These are phyloP conservation scores for Dendrobium huoshanense DNA, from an alignment of 106 monocot genomes.

Conservation along the genomic window DNA sequence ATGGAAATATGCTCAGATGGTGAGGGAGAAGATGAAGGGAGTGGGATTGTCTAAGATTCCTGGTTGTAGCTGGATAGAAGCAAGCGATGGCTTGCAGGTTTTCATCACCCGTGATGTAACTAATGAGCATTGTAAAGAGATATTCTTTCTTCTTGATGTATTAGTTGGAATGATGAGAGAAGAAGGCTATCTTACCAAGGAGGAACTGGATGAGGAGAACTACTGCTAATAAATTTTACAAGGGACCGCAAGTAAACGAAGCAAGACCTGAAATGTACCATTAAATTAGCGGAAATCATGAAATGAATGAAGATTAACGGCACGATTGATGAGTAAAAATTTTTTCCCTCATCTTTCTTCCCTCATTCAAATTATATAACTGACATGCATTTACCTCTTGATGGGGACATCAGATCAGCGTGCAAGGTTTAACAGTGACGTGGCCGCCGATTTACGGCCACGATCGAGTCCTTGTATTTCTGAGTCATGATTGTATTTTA, in stretches of 20 bases:
- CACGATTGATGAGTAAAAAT: no score
- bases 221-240: not conserved
- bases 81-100: constrained; percentile 16
- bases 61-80: constrained; percentile 49
- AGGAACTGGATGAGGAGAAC: constrained; percentile 34
- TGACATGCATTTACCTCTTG: no score
- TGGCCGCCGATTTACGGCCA: no score
- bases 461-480: no score
- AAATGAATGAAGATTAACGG: no score
- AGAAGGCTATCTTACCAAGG: constrained; percentile 17
- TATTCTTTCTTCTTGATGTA: constrained; percentile 15
- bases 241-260: not conserved
- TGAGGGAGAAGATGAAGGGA: constrained; percentile 36
- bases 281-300: no score
- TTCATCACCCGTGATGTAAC: constrained; percentile 23
- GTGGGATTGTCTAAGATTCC: constrained; percentile 31
- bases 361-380: no score
- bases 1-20: constrained; percentile 34
- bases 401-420: no score
- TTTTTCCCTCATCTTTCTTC: no score
- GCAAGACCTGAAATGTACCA: no score
- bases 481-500: no score
- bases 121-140: constrained; percentile 1
- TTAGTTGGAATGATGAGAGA: constrained; percentile 31
- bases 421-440: no score